Conservation (phyloP, 306 rosid genomes). For the Glycine soja region DNA sequence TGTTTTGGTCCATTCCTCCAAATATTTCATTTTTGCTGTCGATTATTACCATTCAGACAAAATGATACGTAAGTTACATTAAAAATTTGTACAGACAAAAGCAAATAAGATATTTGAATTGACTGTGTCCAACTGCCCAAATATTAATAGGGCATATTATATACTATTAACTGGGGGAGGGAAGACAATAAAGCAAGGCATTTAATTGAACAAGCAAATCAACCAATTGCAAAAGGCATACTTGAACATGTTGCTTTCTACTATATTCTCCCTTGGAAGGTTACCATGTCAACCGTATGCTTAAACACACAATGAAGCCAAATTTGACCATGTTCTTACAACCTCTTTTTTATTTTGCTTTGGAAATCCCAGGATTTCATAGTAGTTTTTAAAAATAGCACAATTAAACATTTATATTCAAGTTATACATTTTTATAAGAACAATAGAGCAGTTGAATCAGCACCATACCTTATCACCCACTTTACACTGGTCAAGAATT, state of each 20-base stretch:
- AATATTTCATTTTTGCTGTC: no score
- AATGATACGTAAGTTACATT: no score
- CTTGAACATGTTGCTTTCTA: no score
- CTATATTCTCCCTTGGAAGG: no score
- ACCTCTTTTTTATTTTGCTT: background rate
- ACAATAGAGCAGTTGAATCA: background rate
- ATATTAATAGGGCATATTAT: background rate
- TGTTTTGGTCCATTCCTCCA: background rate
- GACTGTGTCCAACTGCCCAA: no score
- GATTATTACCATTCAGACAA: no score
- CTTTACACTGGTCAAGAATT: constrained; percentile 95
- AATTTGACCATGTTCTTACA: background rate
- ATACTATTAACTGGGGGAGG: background rate
- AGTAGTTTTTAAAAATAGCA: background rate
- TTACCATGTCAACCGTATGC: background rate
- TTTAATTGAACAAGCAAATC: background rate
- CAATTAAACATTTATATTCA: background rate
- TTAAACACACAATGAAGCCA: background rate
- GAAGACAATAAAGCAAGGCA: background rate
- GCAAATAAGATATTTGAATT: background rate
- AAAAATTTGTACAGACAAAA: no score
- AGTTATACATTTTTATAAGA: no score
- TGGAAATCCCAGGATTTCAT: background rate
- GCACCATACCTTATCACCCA: constrained; percentile 83
- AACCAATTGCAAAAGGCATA: no score